Evolutionary conservation across 2,329 filamentous ascomycete genomes (phyloP), one percentile per base, ranked within the genome.

Genomic region (Anisogramma anomala): DNA sequence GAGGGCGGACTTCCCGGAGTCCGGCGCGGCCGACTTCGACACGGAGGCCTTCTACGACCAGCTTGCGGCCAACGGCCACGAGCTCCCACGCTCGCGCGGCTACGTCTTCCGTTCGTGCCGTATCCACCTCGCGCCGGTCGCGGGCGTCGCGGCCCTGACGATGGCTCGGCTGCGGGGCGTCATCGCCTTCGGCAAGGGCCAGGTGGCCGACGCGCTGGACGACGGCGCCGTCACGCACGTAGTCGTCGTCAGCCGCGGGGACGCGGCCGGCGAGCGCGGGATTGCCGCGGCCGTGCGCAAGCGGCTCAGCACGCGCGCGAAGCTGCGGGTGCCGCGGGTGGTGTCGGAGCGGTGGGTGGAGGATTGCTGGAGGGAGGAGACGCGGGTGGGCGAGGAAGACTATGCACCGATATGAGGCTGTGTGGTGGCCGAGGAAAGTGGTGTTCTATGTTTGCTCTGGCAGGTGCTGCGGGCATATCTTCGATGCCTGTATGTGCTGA

Each of bases 281-380:
- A 50, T 58, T 6, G 61, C 67, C 4, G 64, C 59, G 4, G 58
- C 60, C n/a, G 54, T 78, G 10, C 64, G 71, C 23, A 54, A 62
- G 4, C 52, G 55, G 36, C 60, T 75, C 14, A 70, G 72, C 44
- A 52, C 51, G 15, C 58, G 69, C 39, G 58, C 55, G 6, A 62
- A 55, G 39, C 31, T 47, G 15, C 41, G 35, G 33, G 60, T 87
- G 26, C 84, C 88, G 0, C 68, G 84, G 48, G 61, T 89, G 6
- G 82, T 95, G 2, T 72, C 64, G 0, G 58, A 69, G 8, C 65
- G 67, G 11, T 98, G 91, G 91, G 62, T 95, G 0, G 71, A 79
- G 37, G 77, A 82, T 39, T 84, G 84, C 53, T 94, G 88, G 86
- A 68, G 67, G 44, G 84, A 89, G 57, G 71, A 68, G 48, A 94